Evolutionary conservation across 139 green algal genomes (phyloP), one percentile per base, ranked within the genome.

Genomic region (Chlorella sorokiniana): DNA sequence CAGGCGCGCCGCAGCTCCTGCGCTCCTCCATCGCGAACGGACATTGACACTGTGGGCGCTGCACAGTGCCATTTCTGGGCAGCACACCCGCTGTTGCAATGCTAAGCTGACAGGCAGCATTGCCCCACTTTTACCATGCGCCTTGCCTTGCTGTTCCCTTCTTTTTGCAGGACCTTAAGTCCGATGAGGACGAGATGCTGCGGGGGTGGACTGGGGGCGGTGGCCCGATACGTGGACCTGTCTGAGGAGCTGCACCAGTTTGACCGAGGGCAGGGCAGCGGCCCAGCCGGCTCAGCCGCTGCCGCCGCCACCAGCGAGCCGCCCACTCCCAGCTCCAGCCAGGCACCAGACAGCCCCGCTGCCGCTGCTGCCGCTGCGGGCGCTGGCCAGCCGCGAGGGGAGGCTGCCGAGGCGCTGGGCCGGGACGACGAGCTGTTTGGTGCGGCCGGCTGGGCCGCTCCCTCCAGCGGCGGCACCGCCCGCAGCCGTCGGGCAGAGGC

Each of bases 131-230:
- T n/a, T n/a, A n/a, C n/a, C n/a, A n/a, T n/a, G n/a, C n/a, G n/a
- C n/a, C n/a, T 11, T 68, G 61, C 54, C 62, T 9, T 41, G 31
- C 31, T 11, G 4, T 4, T 25, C 62, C 6, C n/a, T 31, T 27
- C 33, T 44, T 7, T 37, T 76, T 94, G 4, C 42, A 81, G 9
- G 83, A 91, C 23, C 86, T 95, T 38, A 83, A 84, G 35, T 70
- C 82, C 38, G 86, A 91, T 52, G 85, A 90, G 25, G 91, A 94
- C 56, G 90, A 94, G 76, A 89, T 94, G 80, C 85, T 94, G 51
- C 69, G 84, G 4, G 93, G 0, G 91, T 94, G n/a, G 87, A 96
- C 85, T 97, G 93, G 93, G 62, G 51, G 87, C 87, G 1, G 92
- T 95, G 22, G 81, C 84, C 11, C 45, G 81, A 11, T 87, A 77